Conservation (phyloP, 306 rosid genomes). For the Purshia tridentata region DNA sequence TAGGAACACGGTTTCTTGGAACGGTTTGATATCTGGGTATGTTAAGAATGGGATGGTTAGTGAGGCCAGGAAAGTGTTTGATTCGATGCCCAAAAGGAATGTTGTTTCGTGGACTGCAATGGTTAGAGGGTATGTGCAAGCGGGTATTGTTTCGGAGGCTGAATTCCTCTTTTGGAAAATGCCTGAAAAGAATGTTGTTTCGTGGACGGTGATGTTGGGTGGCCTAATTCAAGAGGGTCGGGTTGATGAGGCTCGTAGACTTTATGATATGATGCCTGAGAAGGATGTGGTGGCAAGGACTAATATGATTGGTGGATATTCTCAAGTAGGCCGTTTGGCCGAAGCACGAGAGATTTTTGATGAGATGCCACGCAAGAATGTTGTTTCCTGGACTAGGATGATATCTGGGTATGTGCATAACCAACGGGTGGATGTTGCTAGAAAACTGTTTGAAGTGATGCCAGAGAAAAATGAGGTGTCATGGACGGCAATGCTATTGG, state of each 20-base stretch:
- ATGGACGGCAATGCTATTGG: constrained; percentile 13
- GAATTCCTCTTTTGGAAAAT: constrained; percentile 9
- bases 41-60: constrained; percentile 6
- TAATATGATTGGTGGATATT: constrained; percentile 16
- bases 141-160: neutral
- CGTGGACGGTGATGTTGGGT: constrained; percentile 20
- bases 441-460: constrained; percentile 16
- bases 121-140: constrained; percentile 50
- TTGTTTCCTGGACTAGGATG: constrained; percentile 60
- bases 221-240: constrained; percentile 8
- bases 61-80: constrained; percentile 15
- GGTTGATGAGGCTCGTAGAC: constrained; percentile 3
- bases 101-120: constrained; percentile 61
- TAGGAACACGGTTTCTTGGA: constrained; percentile 48
- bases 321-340: neutral
- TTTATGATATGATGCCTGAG: constrained; percentile 15
- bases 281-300: constrained; percentile 12
- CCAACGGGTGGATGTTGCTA: constrained; percentile 22
- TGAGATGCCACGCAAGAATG: constrained; percentile 27
- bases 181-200: constrained; percentile 44
- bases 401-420: constrained; percentile 53
- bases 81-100: constrained; percentile 35
- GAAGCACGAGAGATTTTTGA: constrained; percentile 12
- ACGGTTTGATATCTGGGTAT: constrained; percentile 22
- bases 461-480: constrained; percentile 14